A percentile compares a stretch with the other conserved stretches of the same genome.
phyloP scores from a whole-genome alignment of 2,329 filamentous ascomycete genomes.

The Paraphoma chrysanthemicola region DNA sequence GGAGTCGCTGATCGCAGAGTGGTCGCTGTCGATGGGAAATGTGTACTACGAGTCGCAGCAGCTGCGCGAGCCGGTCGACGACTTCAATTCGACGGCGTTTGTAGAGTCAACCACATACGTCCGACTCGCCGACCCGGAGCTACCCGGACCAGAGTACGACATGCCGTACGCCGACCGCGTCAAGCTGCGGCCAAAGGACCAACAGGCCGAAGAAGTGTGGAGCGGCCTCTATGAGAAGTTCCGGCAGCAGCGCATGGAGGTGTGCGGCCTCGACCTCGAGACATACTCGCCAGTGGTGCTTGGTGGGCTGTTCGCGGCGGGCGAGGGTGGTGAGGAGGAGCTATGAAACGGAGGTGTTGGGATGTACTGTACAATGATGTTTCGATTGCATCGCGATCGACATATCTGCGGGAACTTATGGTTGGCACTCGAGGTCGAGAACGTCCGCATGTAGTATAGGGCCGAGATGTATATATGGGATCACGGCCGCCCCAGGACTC shows the following conservation, averaged over 20 bases:
- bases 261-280: slow-evolving; percentile 61
- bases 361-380: slow-evolving; percentile 2
- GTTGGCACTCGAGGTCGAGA: slow-evolving; percentile 7
- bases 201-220: slow-evolving; percentile 57
- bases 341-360: slow-evolving; percentile 7
- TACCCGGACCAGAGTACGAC: slow-evolving; percentile 60
- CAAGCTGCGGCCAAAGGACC: slow-evolving; percentile 52
- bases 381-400: not conserved
- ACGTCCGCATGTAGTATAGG: slow-evolving; percentile 7
- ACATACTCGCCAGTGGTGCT: slow-evolving; percentile 40
- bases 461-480: slow-evolving; percentile 7
- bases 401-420: not conserved
- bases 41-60: slow-evolving; percentile 45
- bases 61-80: slow-evolving; percentile 35
- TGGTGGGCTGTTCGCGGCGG: slow-evolving; percentile 9
- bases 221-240: slow-evolving; percentile 58
- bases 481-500: slow-evolving; percentile 2
- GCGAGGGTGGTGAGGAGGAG: slow-evolving; percentile 5
- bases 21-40: slow-evolving; percentile 47
- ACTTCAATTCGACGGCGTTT: slow-evolving; percentile 56
- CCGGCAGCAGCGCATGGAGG: slow-evolving; percentile 58
- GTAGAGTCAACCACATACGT: slow-evolving; percentile 54
- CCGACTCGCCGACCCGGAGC: slow-evolving; percentile 54
- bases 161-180: slow-evolving; percentile 52
- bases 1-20: slow-evolving; percentile 46